phyloP scores from a whole-genome alignment of 2,329 filamentous ascomycete genomes.

The Ampelomyces quisqualis region DNA sequence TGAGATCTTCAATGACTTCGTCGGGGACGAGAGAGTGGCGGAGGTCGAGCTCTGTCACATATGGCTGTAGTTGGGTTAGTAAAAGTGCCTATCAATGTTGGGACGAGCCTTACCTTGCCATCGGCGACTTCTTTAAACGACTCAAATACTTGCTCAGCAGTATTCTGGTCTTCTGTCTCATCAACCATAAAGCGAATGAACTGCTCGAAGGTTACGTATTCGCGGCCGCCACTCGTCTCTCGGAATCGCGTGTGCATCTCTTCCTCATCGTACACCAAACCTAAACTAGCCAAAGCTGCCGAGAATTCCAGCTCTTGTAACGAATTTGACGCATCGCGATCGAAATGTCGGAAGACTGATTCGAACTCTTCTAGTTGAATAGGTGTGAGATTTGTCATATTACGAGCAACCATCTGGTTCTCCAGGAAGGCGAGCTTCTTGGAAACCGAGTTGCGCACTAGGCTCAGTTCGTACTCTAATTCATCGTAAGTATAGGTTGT shows the following conservation, averaged over 20 bases:
- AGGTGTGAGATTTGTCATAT: constrained; percentile 97
- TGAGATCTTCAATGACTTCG: constrained; percentile 90
- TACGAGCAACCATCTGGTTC: constrained; percentile 96
- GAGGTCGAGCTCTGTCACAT: constrained; percentile 96
- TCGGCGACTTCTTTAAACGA: constrained; percentile 97
- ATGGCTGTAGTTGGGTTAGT: constrained; percentile 58
- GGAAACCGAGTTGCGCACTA: constrained; percentile 87
- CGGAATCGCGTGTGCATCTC: constrained; percentile 97
- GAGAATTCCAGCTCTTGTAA: constrained; percentile 94
- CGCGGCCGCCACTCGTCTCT: constrained; percentile 76
- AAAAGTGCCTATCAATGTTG: neutral
- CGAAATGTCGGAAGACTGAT: constrained; percentile 96
- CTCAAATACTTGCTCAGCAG: constrained; percentile 96
- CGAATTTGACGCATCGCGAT: constrained; percentile 86
- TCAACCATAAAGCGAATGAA: constrained; percentile 99
- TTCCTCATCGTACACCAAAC: constrained; percentile 92
- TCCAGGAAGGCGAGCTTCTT: constrained; percentile 97
- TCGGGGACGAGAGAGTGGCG: constrained; percentile 93
- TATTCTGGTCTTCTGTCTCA: constrained; percentile 98
- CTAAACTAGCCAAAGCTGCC: constrained; percentile 89
- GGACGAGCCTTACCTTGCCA: constrained; percentile 66
- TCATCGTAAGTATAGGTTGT: constrained; percentile 99
- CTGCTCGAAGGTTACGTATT: constrained; percentile 92
- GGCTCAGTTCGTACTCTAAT: constrained; percentile 84
- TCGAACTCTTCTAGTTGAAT: constrained; percentile 99